Conservation (phyloP, 2,329 filamentous ascomycete species). For the Aspergillus ochraceus region DNA sequence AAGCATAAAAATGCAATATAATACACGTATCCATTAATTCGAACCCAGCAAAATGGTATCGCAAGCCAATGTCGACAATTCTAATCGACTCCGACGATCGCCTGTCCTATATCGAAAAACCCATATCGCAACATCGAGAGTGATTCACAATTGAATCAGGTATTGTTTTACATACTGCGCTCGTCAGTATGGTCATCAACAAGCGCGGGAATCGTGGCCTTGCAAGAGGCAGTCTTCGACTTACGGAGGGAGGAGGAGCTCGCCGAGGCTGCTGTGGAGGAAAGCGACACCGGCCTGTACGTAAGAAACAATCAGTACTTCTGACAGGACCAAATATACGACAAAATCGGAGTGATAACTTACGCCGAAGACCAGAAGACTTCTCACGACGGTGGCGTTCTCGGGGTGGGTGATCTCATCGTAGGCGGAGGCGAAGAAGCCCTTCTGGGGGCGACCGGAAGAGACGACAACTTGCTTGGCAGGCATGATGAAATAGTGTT, state of each 20-base stretch:
- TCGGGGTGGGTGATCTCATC: constrained; percentile 64
- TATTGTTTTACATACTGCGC: constrained; percentile 21
- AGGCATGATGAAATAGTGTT: constrained; percentile 53
- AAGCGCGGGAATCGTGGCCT: constrained; percentile 7
- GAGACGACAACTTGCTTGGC: constrained; percentile 60
- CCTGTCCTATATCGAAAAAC: constrained; percentile 1
- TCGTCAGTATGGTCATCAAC: constrained; percentile 15
- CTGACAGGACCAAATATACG: not conserved
- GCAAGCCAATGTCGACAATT: constrained; percentile 1
- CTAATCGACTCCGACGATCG: constrained; percentile 3
- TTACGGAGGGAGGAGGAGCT: constrained; percentile 65
- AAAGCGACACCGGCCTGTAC: constrained; percentile 64
- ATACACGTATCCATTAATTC: constrained; percentile 24
- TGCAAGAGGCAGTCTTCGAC: constrained; percentile 29
- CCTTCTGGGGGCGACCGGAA: constrained; percentile 45
- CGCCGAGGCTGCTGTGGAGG: constrained; percentile 67
- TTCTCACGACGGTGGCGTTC: constrained; percentile 68
- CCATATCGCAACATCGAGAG: constrained; percentile 8
- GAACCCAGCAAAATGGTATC: constrained; percentile 12
- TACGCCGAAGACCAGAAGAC: constrained; percentile 68
- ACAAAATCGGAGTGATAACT: constrained; percentile 31
- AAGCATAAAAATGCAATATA: constrained; percentile 24
- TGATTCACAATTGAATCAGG: constrained; percentile 3
- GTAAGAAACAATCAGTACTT: constrained; percentile 12
- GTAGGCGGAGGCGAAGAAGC: constrained; percentile 61